Evolutionary conservation across 805 yeast species (phyloP).

Genomic region (Peterozyma toletana): DNA sequence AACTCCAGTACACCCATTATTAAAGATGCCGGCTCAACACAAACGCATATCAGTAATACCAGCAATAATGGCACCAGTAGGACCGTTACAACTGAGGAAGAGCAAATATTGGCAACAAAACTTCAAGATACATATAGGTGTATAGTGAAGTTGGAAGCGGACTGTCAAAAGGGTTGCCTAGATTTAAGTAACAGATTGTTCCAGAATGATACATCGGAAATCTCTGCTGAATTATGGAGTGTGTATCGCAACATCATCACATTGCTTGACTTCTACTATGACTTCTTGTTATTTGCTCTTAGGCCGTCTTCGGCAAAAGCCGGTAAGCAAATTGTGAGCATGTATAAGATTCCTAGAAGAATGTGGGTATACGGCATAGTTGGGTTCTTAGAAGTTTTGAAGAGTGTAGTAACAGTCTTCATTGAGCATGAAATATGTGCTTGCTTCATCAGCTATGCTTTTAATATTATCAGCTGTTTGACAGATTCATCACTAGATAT

Average conservation of each 20-base stretch:
- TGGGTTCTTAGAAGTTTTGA: conserved; percentile 69
- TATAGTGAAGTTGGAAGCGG: conserved; percentile 60
- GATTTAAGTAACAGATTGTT: conserved; percentile 45
- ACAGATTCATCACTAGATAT: conserved; percentile 49
- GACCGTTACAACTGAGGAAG: conserved; percentile 38
- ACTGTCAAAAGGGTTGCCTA: conserved; percentile 63
- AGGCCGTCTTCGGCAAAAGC: conserved; percentile 62
- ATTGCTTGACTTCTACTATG: conserved; percentile 63
- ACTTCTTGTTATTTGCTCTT: conserved; percentile 62
- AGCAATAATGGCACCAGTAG: conserved; percentile 14
- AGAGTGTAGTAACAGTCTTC: conserved; percentile 65
- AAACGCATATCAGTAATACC: conserved; percentile 11
- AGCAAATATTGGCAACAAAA: conserved; percentile 60
- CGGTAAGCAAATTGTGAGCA: conserved; percentile 70
- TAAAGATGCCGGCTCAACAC: neutral
- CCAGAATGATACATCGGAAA: conserved; percentile 41
- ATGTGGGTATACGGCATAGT: conserved; percentile 86
- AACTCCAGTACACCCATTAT: too few species aligned
- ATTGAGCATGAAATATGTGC: conserved; percentile 74
- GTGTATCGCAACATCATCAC: conserved; percentile 63
- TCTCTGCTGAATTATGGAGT: conserved; percentile 59
- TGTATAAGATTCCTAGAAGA: conserved; percentile 71
- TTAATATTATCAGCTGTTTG: conserved; percentile 47
- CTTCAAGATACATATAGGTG: conserved; percentile 68
- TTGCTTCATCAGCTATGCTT: conserved; percentile 67